Evolutionary conservation across 495 filamentous ascomycete genomes (phyloP).

Genomic region (Aspergillus biplanus): DNA sequence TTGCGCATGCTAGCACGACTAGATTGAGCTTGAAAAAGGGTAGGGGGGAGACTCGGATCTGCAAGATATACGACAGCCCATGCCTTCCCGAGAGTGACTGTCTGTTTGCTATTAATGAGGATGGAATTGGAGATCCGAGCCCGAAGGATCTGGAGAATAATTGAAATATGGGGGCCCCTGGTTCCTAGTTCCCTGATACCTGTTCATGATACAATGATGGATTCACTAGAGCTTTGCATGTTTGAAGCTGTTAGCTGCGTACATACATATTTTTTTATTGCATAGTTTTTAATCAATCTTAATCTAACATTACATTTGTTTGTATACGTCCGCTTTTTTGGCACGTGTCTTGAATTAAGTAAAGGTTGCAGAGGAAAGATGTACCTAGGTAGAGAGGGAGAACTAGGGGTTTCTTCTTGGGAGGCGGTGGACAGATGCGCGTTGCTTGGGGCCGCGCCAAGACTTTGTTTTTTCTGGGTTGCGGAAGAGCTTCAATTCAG

Average conservation of each 20-base stretch:
- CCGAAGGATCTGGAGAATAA: slow-evolving; percentile 95
- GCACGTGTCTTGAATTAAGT: not conserved
- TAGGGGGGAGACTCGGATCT: slow-evolving; percentile 90
- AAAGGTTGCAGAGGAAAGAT: not conserved
- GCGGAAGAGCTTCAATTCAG: slow-evolving; percentile 44
- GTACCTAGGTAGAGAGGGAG: too few species aligned
- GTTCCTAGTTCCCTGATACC: slow-evolving; percentile 23
- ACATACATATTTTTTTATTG: slow-evolving; percentile 13
- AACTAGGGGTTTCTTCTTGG: not conserved
- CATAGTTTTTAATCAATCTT: not conserved
- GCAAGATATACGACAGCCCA: slow-evolving; percentile 98
- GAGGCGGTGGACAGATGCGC: slow-evolving; percentile 24
- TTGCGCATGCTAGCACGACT: slow-evolving; percentile 95
- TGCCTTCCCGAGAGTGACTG: slow-evolving; percentile 96
- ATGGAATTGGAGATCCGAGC: slow-evolving; percentile 93
- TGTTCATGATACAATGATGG: slow-evolving; percentile 40
- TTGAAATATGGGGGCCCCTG: slow-evolving; percentile 25
- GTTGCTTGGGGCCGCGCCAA: slow-evolving; percentile 36
- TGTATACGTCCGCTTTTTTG: too few species aligned
- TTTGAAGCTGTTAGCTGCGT: slow-evolving; percentile 19
- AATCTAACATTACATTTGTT: too few species aligned
- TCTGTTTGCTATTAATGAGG: slow-evolving; percentile 94
- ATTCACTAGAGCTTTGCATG: slow-evolving; percentile 12
- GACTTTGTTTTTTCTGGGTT: slow-evolving; percentile 48
- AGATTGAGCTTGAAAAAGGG: slow-evolving; percentile 91